Evolutionary conservation across 441 rosid genomes (phyloP), one percentile per base, ranked within the genome.

Genomic region (Erodium trifolium): DNA sequence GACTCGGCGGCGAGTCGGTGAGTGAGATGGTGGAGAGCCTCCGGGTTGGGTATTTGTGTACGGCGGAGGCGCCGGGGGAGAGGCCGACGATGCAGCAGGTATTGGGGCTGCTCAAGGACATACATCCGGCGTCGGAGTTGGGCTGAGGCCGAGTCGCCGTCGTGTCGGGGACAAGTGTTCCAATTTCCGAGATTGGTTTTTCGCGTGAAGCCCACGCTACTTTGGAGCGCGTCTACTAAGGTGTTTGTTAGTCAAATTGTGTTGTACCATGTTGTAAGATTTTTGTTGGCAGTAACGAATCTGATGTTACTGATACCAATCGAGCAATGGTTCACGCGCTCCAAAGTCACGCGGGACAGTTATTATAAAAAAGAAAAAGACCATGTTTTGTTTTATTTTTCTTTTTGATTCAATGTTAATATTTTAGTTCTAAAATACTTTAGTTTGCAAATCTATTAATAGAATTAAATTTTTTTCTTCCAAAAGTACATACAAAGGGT

Each of bases 31-130:
- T 7, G 41, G 41, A 91, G 79, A 83, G 89, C 71, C 89, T 93
- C 66, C 85, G 89, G 47, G 86, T 93, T 17, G 93, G 87, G 19
- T 93, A 84, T 68, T 72, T 93, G 37, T 93, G 98, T 51, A 93
- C 98, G 78, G 97, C 95, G 5, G 97, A 91, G 75, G 59, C 76
- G 9, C 80, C 96, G 0, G 82, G 71, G 29, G 91, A 91, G 78
- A 81, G 98, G 66, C 97, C 96, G 63, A 87, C 90, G 11, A 91
- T 89, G 93, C 98, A 91, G 63, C 98, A 93, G 62, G 95, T 91
- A 5, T 69, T 93, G 17, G 98, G 97, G n/a, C 81, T 88, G 68
- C 93, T 91, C 47, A 93, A 89, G 74, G 96, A 89, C 79, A 78
- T 89, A 3, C 90, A 76, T 35, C 78, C 84, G 5, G 27, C 67